Evolutionary conservation across 495 filamentous ascomycete species (phyloP), one percentile per base, ranked within the genome.

Genomic region (Penicillium cosmopolitanum): DNA sequence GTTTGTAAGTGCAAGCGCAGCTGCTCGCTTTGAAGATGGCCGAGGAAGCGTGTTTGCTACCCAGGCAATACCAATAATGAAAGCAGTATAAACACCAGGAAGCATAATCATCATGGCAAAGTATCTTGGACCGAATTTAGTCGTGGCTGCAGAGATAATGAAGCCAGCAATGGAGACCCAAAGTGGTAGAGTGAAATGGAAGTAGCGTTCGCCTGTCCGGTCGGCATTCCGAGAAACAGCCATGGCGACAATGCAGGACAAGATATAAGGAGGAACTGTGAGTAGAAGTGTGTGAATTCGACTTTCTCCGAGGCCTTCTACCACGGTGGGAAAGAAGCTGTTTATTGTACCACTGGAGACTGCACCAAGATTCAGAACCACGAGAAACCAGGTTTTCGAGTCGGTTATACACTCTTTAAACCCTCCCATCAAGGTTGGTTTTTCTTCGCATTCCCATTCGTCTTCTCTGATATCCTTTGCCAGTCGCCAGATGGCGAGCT

Each of bases 401-500:
- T 38, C 35, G 7, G 1, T 38, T 15, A 38, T 15, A 15, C 35
- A 38, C 35, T 38, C 35, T 38, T 38, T 38, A 33, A 51, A 51
- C 7, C 47, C 47, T 4, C 47, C 47, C 15, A 51, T 15, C 8
- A 51, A 13, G 19, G 3, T 51, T 3, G 13, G 47, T 13, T 51
- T 51, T 7, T 51, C 47, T 51, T 51, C 47, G 11, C 18, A 9
- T 10, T 51, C 66, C 85, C 82, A 85, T 66, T 91, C 88, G 60
- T 87, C 85, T 61, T 85, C 75, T 10, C 90, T 88, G 56, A 89
- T 84, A 66, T 93, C 89, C 61, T 88, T 85, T 56, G 85, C 78
- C 5, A 90, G 69, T 5, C 89, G 73, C 82, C 85, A 90, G 28
- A 81, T 67, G 33, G 87, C 88, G 12, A 91, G 72, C 5, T 80